Percentiles rank a stretch among this genome's conserved stretches.
Conservation (phyloP, 75 land plant genomes). For the Azolla pinnata region DNA sequence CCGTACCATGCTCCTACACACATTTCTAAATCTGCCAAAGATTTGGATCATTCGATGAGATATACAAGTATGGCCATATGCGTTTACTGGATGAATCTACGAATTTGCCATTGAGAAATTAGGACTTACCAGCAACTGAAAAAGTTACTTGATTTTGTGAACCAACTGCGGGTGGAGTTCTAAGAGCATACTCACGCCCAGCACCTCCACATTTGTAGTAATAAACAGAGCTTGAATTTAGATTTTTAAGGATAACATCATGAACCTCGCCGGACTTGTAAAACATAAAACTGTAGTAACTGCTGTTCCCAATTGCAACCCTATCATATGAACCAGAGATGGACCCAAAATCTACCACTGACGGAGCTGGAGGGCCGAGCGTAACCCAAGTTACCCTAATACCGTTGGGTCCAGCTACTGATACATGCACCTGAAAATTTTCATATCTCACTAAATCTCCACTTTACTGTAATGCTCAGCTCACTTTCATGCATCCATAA, state of each 20-base stretch:
- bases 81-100: background rate
- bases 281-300: constrained; percentile 52
- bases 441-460: too few species aligned
- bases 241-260: constrained; percentile 76
- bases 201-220: constrained; percentile 66
- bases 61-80: too few species aligned
- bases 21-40: too few species aligned
- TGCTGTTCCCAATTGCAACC: constrained; percentile 44
- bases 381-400: constrained; percentile 80
- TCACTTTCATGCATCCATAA: too few species aligned
- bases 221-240: constrained; percentile 47
- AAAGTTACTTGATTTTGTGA: constrained; percentile 61
- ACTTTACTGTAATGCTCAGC: too few species aligned
- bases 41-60: too few species aligned
- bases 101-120: background rate
- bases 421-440: constrained; percentile 70
- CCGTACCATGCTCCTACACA: too few species aligned
- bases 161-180: constrained; percentile 57
- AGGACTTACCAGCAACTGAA: constrained; percentile 63
- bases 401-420: constrained; percentile 68
- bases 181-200: constrained; percentile 59
- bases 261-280: constrained; percentile 73
- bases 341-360: constrained; percentile 78
- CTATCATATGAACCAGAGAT: constrained; percentile 43
- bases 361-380: constrained; percentile 28